These are phyloP conservation scores for Thuidium tamariscinum DNA, from an alignment of 225 moss, liverwort and hornwort genomes.

Conservation along the genomic window DNA sequence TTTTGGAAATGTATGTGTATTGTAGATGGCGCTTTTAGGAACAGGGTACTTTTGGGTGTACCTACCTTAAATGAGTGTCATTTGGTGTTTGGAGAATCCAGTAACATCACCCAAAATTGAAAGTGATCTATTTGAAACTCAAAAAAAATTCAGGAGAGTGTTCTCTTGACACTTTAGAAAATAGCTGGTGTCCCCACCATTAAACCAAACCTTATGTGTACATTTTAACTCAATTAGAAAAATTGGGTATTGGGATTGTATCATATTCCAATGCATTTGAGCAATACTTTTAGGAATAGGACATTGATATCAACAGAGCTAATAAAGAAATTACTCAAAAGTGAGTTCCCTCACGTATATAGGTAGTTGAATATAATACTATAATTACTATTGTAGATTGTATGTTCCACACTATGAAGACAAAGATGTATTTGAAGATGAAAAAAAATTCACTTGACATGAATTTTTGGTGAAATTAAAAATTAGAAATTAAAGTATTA, in stretches of 20 bases:
- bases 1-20: too few species aligned
- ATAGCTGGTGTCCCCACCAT: not conserved
- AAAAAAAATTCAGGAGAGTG: not conserved
- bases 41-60: too few species aligned
- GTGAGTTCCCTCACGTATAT: accelerated
- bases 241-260: not conserved
- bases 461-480: not conserved
- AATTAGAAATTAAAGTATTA: accelerated
- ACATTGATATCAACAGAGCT: accelerated
- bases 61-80: too few species aligned
- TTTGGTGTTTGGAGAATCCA: not conserved
- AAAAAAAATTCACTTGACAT: too few species aligned
- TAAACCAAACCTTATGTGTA: not conserved
- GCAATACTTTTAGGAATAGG: too few species aligned
- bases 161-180: not conserved
- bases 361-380: not conserved
- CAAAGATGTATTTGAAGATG: not conserved
- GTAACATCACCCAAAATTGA: not conserved
- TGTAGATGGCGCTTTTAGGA: too few species aligned
- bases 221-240: not conserved
- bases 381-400: not conserved
- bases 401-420: accelerated
- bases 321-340: accelerated
- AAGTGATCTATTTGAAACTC: not conserved
- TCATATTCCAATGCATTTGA: not conserved